Evolutionary conservation across 2,329 filamentous ascomycete species (phyloP), one percentile per base, ranked within the genome.

Genomic region (Cladophialophora yegresii): DNA sequence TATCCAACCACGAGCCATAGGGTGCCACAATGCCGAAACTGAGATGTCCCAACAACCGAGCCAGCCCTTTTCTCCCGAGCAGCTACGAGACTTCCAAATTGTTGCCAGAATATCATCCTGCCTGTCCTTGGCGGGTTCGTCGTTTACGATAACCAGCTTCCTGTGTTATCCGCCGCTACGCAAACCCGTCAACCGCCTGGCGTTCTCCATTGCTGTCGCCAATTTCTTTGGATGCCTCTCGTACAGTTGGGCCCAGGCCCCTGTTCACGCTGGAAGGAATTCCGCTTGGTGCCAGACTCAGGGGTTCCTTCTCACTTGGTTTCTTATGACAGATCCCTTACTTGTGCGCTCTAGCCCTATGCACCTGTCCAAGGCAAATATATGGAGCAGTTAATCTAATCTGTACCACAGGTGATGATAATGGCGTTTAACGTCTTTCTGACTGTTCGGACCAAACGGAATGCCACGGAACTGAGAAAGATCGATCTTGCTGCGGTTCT

Each of bases 101-200:
- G 58, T 23, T 22, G 65, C 65, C 22, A 59, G 65, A 47, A 40
- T 62, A 7, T 64, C 65, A 32, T 50, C 62, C 63, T 67, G 65
- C 59, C 50, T 65, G n/a, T 65, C 62, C 10, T 32, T 67, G 1
- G 36, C 55, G 28, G 62, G 65, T 20, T 59, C 65, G 9, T 59
- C 51, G 16, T 67, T 64, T 40, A 67, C 62, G 6, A 65, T 67
- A 49, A 58, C 64, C 47, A 67, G 65, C 40, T 65, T 62, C 36
- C n/a, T 61, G 26, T 45, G 50, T 10, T 65, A 67, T 51, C 58
- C 26, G 36, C 65, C 65, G 28, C 59, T 65, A 1, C 65, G 62
- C 36, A 65, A 67, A 54, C 62, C 65, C 22, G 65, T 67, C 40
- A 65, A 67, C 55, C 65, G 65, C 32, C 62, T 67, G 22, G 62